These are phyloP conservation scores for Diaporthe australafricana DNA, from an alignment of 2,329 filamentous ascomycete genomes.

Conservation along the genomic window DNA sequence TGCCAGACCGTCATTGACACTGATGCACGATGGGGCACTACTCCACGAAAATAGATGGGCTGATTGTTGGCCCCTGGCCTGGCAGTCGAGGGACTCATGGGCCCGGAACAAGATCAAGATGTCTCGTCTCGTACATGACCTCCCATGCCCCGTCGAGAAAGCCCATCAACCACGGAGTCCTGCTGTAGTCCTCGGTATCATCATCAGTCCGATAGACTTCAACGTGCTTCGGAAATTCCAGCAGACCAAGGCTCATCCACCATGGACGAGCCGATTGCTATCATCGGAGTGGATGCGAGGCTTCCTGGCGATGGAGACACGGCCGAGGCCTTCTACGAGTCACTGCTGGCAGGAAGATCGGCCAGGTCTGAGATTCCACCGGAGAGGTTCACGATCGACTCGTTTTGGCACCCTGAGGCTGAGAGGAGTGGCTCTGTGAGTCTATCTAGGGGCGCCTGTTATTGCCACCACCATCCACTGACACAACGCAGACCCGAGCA, in stretches of 20 bases:
- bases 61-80: constrained; percentile 23
- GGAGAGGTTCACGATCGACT: constrained; percentile 46
- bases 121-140: not conserved
- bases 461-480: not conserved
- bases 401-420: constrained; percentile 46
- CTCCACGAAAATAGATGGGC: constrained; percentile 10
- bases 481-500: constrained; percentile 15
- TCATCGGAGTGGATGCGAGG: constrained; percentile 39
- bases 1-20: constrained; percentile 5
- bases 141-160: not conserved
- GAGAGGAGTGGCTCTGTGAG: constrained; percentile 47
- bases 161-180: not conserved
- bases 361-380: constrained; percentile 43
- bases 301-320: constrained; percentile 44
- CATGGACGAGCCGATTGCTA: constrained; percentile 36
- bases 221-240: constrained; percentile 21
- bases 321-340: constrained; percentile 44
- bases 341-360: constrained; percentile 44
- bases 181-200: not conserved
- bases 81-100: not conserved
- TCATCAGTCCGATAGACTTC: constrained; percentile 7
- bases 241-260: not conserved
- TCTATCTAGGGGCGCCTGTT: not conserved
- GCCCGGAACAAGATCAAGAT: not conserved
- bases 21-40: constrained; percentile 14